Base-by-base conservation (phyloP, 305 asterid species). In the Fraxinus greggii region DNA sequence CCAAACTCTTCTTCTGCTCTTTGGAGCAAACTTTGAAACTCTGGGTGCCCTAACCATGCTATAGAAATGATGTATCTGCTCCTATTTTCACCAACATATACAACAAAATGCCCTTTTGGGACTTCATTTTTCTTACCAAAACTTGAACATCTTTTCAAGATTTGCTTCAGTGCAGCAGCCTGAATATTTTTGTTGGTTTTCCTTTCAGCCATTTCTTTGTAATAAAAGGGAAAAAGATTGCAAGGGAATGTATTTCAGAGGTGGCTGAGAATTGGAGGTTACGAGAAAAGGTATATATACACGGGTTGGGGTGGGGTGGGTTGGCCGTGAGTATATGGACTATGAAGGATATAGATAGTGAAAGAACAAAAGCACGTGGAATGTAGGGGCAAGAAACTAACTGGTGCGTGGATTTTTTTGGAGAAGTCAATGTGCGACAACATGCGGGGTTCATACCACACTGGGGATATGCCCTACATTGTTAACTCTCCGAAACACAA, bases 1-100 rank as follows among this genome's bases (percentile, higher is more conserved):
- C 97, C 97, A 51, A 90, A 93, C 79, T 93, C 97, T 80, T 93
- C 97, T 65, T 91, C 97, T 0, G 97, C 95, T 75, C 85, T 79
- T 67, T 87, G 94, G 6, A 93, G 87, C 86, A 93, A 81, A 54
- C 40, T 85, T 29, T 89, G 96, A 26, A 93, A 93, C 75, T 86
- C 86, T 0, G 93, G 91, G 21, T 86, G 82, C 2, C 83, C 84
- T 45, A 93, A 72, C 74, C 88, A 87, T 0, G 92, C 81, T 12
- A 93, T 85, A 1, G 95, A 92, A 3, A 93, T 82, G 15, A 93
- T 88, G 28, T 90, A 90, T 79, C 95, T 77, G 32, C 87, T 88
- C 45, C 93, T 84, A 13, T 80, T 86, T 13, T 86, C 86, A 0
- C 97, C 97, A 23, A 92, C 97, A 15, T 92, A 92, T 1, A 92